phyloP scores from a whole-genome alignment of 495 filamentous ascomycete species.

The Viridothelium virens region DNA sequence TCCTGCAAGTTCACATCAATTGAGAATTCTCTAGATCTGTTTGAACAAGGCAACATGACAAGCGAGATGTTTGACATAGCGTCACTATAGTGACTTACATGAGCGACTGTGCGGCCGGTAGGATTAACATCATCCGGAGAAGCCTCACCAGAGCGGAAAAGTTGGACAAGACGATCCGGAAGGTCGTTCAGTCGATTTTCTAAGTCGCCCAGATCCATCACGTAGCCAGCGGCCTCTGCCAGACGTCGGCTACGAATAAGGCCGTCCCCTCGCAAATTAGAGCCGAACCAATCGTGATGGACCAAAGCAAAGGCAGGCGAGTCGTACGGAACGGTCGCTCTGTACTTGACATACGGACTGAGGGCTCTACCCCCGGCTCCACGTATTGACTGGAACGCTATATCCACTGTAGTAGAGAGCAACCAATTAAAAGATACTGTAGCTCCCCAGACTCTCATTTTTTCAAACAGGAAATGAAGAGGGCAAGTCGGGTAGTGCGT shows the following conservation, averaged over 20 bases:
- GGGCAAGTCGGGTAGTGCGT: background rate
- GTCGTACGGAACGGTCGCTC: background rate
- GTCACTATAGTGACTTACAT: background rate
- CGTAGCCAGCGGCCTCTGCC: background rate
- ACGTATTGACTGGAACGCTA: background rate
- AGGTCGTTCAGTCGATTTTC: background rate
- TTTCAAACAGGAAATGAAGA: conserved; percentile 1
- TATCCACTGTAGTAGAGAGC: background rate
- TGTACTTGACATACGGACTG: background rate
- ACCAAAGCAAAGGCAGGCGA: conserved; percentile 7
- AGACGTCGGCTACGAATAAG: background rate
- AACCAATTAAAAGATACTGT: background rate
- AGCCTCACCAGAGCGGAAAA: conserved; percentile 4
- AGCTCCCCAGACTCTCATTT: background rate
- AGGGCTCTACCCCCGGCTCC: conserved; percentile 3
- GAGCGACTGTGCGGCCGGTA: background rate
- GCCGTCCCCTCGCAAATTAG: background rate
- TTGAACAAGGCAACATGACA: background rate
- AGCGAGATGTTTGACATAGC: background rate
- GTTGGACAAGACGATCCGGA: background rate
- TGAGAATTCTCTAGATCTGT: conserved; percentile 1
- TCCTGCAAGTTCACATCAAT: background rate
- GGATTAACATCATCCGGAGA: background rate
- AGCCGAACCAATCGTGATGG: background rate
- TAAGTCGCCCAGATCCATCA: background rate